Evolutionary conservation across 371 early-diverging fungal genomes (phyloP), one percentile per base, ranked within the genome.

Genomic region (Apophysomyces elegans): DNA sequence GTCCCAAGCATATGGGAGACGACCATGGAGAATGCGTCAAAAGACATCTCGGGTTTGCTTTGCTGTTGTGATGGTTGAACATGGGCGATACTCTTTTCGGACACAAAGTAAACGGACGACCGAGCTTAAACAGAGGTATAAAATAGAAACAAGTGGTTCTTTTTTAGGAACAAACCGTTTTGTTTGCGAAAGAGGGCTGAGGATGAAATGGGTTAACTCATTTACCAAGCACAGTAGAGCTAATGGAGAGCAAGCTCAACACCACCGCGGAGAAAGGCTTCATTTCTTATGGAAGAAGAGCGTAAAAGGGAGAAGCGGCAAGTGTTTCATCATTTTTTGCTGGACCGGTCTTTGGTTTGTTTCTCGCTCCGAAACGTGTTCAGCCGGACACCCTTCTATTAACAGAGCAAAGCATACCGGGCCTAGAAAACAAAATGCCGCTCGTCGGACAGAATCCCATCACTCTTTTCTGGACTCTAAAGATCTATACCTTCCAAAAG

Each of bases 21-120:
- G n/a, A 60, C 58, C 64, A 65, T 59, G 1, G 72, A 72, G 54
- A 67, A 72, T 5, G 72, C 62, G 56, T 72, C 65, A 47, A 72
- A 58, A n/a, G 68, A 61, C 16, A 72, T 44, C 12, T 68, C 67
- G 13, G 68, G 67, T 18, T 56, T 46, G 12, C 56, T 41, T 21
- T 26, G 21, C 12, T 21, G 45, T 37, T 12, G 41, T 21, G 13
- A 37, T 26, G 41, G 39, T 36, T 43, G 54, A 26, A 21, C 44
- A n/a, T 36, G 9, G 32, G 59, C 47, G 57, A 54, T 64, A 21
- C 57, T 21, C 9, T 16, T 50, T 11, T 50, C 56, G 43, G 68
- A 63, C 32, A 61, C 59, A 59, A 70, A 44, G 38, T 70, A 70
- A 11, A 70, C 71, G 11, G 71, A 56, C n/a, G 71, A 70, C 63